These are phyloP conservation scores for Periconia sp. DNA, from an alignment of 2,329 filamentous ascomycete species.

Conservation along the genomic window DNA sequence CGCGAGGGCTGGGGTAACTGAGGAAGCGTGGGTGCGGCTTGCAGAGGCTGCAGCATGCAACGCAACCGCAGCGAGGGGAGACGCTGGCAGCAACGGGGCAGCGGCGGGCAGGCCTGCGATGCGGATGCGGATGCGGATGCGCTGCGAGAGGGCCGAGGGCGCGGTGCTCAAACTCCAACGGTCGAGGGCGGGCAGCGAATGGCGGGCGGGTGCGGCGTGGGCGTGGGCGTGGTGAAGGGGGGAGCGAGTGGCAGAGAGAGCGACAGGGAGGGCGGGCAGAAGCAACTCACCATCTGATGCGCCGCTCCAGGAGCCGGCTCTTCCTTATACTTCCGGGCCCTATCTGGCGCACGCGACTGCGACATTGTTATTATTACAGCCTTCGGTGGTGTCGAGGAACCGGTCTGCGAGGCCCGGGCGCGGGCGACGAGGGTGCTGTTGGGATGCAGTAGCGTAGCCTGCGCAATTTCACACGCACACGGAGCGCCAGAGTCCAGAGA, in stretches of 20 bases:
- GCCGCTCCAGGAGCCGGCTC: constrained; percentile 52
- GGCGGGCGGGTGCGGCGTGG: constrained; percentile 20
- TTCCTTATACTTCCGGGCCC: constrained; percentile 52
- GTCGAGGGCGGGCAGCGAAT: constrained; percentile 30
- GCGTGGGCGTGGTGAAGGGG: constrained; percentile 14
- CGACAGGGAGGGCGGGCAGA: constrained; percentile 29
- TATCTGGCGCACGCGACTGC: constrained; percentile 48
- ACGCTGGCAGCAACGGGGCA: constrained; percentile 36
- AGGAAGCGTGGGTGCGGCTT: constrained; percentile 43
- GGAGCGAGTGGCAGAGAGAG: constrained; percentile 25
- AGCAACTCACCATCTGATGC: constrained; percentile 51
- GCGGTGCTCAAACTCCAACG: constrained; percentile 35
- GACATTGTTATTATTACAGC: constrained; percentile 50
- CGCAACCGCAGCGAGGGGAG: constrained; percentile 41
- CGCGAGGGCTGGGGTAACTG: constrained; percentile 41
- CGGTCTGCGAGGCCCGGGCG: constrained; percentile 39
- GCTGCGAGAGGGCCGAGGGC: too few relatives aligned
- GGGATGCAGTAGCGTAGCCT: constrained; percentile 46
- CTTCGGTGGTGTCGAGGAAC: constrained; percentile 37
- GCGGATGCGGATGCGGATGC: too few relatives aligned
- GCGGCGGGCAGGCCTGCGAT: constrained; percentile 24
- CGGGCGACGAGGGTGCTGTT: constrained; percentile 34
- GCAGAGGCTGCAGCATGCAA: constrained; percentile 48
- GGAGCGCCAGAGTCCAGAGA: too few relatives aligned
- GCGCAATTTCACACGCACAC: constrained; percentile 40